Evolutionary conservation across 1,284 basidiomycete genomes (phyloP).

Genomic region (Ustilago loliicola): DNA sequence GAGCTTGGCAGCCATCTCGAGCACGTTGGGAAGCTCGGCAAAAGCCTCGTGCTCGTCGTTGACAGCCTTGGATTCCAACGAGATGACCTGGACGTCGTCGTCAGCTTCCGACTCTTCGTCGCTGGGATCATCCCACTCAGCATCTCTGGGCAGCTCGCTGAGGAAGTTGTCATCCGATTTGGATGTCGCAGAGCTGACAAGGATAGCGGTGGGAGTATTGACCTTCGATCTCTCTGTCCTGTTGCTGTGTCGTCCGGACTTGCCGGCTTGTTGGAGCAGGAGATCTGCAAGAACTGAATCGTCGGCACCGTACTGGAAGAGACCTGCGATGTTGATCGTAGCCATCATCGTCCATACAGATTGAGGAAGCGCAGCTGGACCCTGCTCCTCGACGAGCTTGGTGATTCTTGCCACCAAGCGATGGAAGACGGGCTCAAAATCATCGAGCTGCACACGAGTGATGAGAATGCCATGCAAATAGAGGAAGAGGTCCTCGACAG

Average conservation of each 20-base stretch:
- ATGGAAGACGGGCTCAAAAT: constrained; percentile 83
- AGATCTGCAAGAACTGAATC: constrained; percentile 76
- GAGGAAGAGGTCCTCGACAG: constrained; percentile 85
- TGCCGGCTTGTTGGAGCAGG: constrained; percentile 25
- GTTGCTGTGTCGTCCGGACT: constrained; percentile 33
- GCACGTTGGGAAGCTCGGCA: constrained; percentile 74
- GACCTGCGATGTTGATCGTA: constrained; percentile 81
- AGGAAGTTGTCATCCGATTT: constrained; percentile 46
- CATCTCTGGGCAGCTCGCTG: constrained; percentile 42
- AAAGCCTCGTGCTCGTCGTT: constrained; percentile 50
- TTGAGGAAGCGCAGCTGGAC: constrained; percentile 72
- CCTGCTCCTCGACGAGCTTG: constrained; percentile 21
- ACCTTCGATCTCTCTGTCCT: constrained; percentile 71
- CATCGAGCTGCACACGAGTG: constrained; percentile 91
- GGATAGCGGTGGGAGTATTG: constrained; percentile 61
- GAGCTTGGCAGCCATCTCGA: constrained; percentile 82
- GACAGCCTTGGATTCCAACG: constrained; percentile 44
- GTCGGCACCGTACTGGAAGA: constrained; percentile 89
- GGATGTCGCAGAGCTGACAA: constrained; percentile 54
- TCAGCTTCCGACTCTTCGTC: constrained; percentile 58
- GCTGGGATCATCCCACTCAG: constrained; percentile 44
- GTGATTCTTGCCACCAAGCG: constrained; percentile 85
- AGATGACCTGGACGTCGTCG: constrained; percentile 73
- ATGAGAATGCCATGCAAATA: constrained; percentile 95
- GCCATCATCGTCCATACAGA: constrained; percentile 97